Evolutionary conservation across 2,329 filamentous ascomycete species (phyloP), one percentile per base, ranked within the genome.

Genomic region (Epichloe aotearoae): DNA sequence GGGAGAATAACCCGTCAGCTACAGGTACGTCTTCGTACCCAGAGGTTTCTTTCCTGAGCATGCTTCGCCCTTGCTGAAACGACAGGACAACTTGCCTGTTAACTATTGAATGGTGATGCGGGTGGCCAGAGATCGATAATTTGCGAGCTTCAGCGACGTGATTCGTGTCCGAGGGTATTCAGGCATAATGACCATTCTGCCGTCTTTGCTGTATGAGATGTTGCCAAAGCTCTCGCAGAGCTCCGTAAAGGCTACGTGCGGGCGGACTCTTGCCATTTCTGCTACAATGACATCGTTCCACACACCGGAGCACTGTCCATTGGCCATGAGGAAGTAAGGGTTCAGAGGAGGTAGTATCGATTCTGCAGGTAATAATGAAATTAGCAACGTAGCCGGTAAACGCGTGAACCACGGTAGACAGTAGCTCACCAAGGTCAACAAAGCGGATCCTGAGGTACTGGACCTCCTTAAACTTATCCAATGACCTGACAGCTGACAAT

Each of bases 401-500:
- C 26, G 8, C 26, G 8, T 30, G 26, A 30, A 3, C 26, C 26
- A 1, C 8, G 26, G 26, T 30, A 30, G 26, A 30, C 8, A 30
- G 26, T 10, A 33, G 64, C 71, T 57, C 71, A 82, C 80, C 74
- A 5, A 88, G 71, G 64, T 88, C 84, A 49, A 88, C 82, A 59
- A 86, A 88, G 50, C 84, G 80, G 59, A 88, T 86, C 52, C 84
- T 74, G 55, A 89, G 64, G 62, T 80, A 79, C 43, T 80, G 69
- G 34, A 89, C 65, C n/a, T 71, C 68, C 49, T 74, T 73, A 46
- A 86, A 73, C 33, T 70, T 73, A 14, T 74, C 73, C 44, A 88
- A 65, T 3, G 81, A 75, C 46, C 74, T 73, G 34, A 86, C 77
- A 1, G 77, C 82, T 1, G 79, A 73, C 3, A 86, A 56, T 3